Evolutionary conservation across 306 rosid genomes (phyloP), one percentile per base, ranked within the genome.

Genomic region (Dalbergia cultrata): DNA sequence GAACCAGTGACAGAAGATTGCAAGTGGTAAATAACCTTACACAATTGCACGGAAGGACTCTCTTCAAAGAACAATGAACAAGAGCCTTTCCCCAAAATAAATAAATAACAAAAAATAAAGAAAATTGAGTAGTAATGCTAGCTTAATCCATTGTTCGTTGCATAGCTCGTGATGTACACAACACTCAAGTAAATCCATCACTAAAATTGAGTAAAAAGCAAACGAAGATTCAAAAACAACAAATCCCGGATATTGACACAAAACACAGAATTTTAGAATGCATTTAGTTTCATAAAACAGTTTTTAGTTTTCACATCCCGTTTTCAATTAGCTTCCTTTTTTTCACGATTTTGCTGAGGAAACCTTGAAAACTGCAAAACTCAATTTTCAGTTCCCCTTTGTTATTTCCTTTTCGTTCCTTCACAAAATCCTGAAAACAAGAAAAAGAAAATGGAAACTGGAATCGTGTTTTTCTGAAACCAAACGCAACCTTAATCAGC

Each of bases 181-280:
- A 16, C 62, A 59, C 9, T 8, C 66, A 39, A 10, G 22, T 57
- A 57, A 53, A 13, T 72, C 57, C 19, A 65, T 66, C 35, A 72
- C 80, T 34, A n/a, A 26, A 57, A 73, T 7, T 37, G 59, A n/a
- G 62, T 17, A 26, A 53, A 61, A 53, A 14, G 64, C 9, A 37
- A 62, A 72, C 62, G 14, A 80, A 70, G 57, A 50, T 41, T 52
- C 70, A 26, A 69, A 67, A 39, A 64, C 75, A 78, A 53, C 75
- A 43, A 43, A 44, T 33, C 69, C 49, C 70, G 13, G 13, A 37
- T 52, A 60, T 9, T 18, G 21, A 60, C 33, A 21, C 52, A n/a
- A n/a, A n/a, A n/a, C n/a, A 43, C 31, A 26, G 3, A 26, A 3
- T 26, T 26, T 1, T 26, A 26, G 31, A 26, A 26, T 26, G 31